Base-by-base conservation (phyloP, 2,329 filamentous ascomycete genomes). In the Furcasterigmium sp. region DNA sequence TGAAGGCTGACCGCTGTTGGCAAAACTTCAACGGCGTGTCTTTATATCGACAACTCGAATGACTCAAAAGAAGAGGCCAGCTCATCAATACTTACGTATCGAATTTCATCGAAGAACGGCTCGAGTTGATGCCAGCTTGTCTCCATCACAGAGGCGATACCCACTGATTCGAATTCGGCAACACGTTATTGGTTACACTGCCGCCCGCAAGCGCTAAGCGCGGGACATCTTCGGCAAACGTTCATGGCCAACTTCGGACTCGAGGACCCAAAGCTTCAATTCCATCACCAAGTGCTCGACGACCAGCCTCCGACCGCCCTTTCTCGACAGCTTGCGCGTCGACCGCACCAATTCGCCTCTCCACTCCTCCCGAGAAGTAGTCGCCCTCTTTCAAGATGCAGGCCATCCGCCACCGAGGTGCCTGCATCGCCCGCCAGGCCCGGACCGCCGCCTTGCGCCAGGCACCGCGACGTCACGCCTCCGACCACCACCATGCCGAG, bases 401-500 rank as follows among this genome's bases (percentile, higher is more conserved):
- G 53, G 58, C 64, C 43, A 52, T 65, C 46, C 56, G 64, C 56
- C 60, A 61, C 48, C 57, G 60, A 50, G 57, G 53, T 30, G 58
- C 56, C 26, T 60, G 58, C 53, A 54, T 61, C 49, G 67, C 61
- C 47, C 64, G 67, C 47, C 63, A 59, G 48, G 23, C 23, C 36
- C 59, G 59, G 44, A 58, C 60, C 8, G 52, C 58, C 30, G 45
- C 48, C 26, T 52, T 57, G 41, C 63, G 60, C 47, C 56, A 55
- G 50, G 59, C 32, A 17, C 32, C 66, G 51, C 70, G 75, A 56
- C 66, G 65, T 46, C 79, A 80, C 59, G 76, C 75, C 52, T 80
- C 75, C 56, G 69, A 73, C 51, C 67, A 61, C 46, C 67, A 71
- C 57, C 55, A 67, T 48, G 56, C 54, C 42, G 63, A 70, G 52